Conservation (phyloP, 192 early-diverging fungal species). For the Chytriomyces hyalinus region DNA sequence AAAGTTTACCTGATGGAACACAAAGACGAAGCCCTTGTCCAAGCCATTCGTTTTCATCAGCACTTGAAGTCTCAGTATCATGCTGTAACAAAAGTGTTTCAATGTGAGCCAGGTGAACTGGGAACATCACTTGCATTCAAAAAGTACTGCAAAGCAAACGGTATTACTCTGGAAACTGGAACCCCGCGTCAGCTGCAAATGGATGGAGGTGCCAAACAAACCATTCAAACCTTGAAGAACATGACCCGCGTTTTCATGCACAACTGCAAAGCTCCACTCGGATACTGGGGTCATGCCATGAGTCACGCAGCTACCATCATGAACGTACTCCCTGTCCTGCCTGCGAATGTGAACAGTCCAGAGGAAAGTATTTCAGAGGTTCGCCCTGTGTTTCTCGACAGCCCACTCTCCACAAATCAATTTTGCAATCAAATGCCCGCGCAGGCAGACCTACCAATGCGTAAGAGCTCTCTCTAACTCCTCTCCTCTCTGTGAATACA, state of each 20-base stretch:
- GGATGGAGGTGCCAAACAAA: neutral
- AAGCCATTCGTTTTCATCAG: neutral
- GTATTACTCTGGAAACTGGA: neutral
- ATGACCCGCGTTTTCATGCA: neutral
- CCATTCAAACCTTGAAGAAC: neutral
- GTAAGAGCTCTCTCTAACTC: too few relatives aligned
- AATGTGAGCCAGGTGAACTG: neutral
- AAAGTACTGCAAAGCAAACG: neutral
- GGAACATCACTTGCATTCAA: slow-evolving; percentile 1
- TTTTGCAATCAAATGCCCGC: too few relatives aligned
- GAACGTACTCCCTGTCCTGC: neutral
- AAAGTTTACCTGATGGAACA: neutral
- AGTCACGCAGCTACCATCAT: neutral
- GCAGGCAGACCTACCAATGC: too few relatives aligned
- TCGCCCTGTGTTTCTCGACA: too few relatives aligned
- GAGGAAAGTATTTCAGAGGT: neutral
- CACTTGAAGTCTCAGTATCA: neutral
- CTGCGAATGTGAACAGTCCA: neutral
- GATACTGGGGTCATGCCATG: neutral
- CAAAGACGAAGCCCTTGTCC: slow-evolving; percentile 11
- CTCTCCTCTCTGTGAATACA: too few relatives aligned
- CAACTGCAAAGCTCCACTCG: neutral
- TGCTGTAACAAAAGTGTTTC: neutral
- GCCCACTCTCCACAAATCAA: too few relatives aligned
- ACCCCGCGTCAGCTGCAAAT: neutral